phyloP scores from a whole-genome alignment of 768 basidiomycete species.

The Sarcomyxa edulis region DNA sequence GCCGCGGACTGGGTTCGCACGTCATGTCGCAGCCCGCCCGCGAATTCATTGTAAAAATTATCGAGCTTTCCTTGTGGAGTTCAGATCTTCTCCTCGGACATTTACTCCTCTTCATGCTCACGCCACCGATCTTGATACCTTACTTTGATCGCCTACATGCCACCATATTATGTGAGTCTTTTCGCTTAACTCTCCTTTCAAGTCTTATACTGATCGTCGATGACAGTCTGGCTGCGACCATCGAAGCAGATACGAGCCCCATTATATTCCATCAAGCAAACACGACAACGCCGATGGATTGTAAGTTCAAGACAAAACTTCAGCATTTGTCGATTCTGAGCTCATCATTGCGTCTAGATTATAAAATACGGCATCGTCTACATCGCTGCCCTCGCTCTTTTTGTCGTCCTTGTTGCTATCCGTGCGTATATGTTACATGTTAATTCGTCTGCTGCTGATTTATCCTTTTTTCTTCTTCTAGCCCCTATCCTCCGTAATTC shows the following conservation, averaged over 20 bases:
- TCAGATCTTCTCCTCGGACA: conserved; percentile 90
- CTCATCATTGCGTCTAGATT: conserved; percentile 39
- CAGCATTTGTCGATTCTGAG: too few species aligned
- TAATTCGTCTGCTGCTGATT: conserved; percentile 7
- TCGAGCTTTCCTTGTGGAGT: conserved; percentile 93
- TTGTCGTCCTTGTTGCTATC: conserved; percentile 71
- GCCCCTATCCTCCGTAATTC: conserved; percentile 58
- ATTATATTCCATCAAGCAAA: conserved; percentile 85
- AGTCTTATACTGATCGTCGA: conserved; percentile 14
- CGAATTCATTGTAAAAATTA: conserved; percentile 96
- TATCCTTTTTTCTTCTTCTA: conserved; percentile 22
- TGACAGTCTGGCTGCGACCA: conserved; percentile 86
- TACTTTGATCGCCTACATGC: conserved; percentile 91
- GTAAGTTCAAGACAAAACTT: too few species aligned
- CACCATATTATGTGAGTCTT: conserved; percentile 76
- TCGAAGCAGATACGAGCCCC: conserved; percentile 93
- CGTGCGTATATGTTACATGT: conserved; percentile 46
- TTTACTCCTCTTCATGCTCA: conserved; percentile 85
- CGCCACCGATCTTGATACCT: conserved; percentile 83
- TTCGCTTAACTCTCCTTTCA: conserved; percentile 2
- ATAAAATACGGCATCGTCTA: conserved; percentile 83
- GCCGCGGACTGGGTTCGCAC: conserved; percentile 83
- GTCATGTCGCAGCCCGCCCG: conserved; percentile 97
- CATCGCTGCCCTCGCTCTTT: conserved; percentile 57
- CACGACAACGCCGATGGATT: conserved; percentile 85